Evolutionary conservation across 352 stramenopile genomes (phyloP), one percentile per base, ranked within the genome.

Genomic region (Pythium grandisporangium): DNA sequence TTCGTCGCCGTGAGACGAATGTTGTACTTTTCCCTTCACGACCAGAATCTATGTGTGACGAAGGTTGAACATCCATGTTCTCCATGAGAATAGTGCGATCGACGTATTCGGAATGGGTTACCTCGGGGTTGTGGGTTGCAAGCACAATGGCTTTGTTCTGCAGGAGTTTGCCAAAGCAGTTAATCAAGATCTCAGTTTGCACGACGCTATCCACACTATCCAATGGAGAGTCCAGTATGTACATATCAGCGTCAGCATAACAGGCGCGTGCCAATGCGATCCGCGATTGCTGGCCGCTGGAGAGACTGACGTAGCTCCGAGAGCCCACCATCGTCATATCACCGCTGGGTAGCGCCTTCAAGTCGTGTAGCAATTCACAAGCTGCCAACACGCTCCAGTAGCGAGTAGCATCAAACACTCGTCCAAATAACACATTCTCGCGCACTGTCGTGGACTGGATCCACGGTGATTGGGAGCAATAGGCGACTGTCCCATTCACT

Each of bases 371-470:
- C 19, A 74, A 26, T 14, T 59, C 52, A 38, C 74, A 89, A 0
- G 70, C 73, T 19, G 70, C 68, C 4, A 91, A 37, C 36, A 88
- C 72, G 17, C 53, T 76, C 58, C 61, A 67, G 58, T 92, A 89
- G 25, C 64, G 64, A 8, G 55, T 58, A 23, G 54, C 56, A 45
- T 93, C 62, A 36, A 82, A 92, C 6, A 55, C 45, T 19, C 70
- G 71, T 4, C 93, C 91, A 65, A 99, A 99, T 5, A 99, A 54
- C 47, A 99, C 95, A 61, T 99, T 99, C 20, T 98, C 86, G n/a
- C 81, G 74, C 3, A 99, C 65, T 17, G 81, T 96, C 23, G 87
- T 88, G 51, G 98, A 98, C 58, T 98, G 83, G 42, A 99, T 95
- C 74, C 96, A 98, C 22, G 94, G 76, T 14, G 81, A 76, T 61